Evolutionary conservation across 331 rosid species (phyloP), one percentile per base, ranked within the genome.

Genomic region (Erythrophleum ivorense): DNA sequence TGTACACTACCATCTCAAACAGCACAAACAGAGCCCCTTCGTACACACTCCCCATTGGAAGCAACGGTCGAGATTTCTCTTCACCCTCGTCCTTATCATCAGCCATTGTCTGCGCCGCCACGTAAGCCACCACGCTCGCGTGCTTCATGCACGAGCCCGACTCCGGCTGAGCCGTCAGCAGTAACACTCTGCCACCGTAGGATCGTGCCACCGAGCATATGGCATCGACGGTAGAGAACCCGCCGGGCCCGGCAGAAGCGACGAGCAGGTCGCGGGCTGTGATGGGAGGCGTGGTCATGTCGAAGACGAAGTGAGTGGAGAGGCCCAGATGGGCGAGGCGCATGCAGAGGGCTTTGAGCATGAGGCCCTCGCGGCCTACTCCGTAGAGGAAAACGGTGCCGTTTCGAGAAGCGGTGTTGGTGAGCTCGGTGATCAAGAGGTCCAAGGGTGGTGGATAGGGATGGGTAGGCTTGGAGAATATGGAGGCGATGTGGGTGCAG

Each of bases 71-170:
- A 41, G 89, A 84, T 78, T 76, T 53, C 78, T 0, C 83, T 43
- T 81, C 85, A 3, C 19, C 78, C 7, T 2, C 82, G 3, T 73
- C 91, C 70, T 40, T 83, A 85, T 90, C 98, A 75, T 92, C 87
- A 10, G 98, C 99, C 99, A 92, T 93, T 2, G 98, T 95, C 91
- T 91, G 91, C 46, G 98, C 99, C 18, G 98, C 87, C 83, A 96
- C 90, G 71, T 93, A 90, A 16, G 94, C 97, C 24, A 92, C 91
- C 45, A 71, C 90, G 45, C 72, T 83, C 0, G 99, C 95, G 41
- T 93, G 84, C 80, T 63, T 82, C 88, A 81, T 88, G 46, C 95
- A 96, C 10, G 97, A 90, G 6, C 98, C 97, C 0, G 76, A 88
- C 84, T 85, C 92, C 5, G 98, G 94, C 88, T 93, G 98, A 18